Percentiles rank a stretch among this genome's conserved stretches.
These are phyloP conservation scores for Rauvolfia tetraphylla DNA, from an alignment of 257 asterid genomes.

Conservation along the genomic window DNA sequence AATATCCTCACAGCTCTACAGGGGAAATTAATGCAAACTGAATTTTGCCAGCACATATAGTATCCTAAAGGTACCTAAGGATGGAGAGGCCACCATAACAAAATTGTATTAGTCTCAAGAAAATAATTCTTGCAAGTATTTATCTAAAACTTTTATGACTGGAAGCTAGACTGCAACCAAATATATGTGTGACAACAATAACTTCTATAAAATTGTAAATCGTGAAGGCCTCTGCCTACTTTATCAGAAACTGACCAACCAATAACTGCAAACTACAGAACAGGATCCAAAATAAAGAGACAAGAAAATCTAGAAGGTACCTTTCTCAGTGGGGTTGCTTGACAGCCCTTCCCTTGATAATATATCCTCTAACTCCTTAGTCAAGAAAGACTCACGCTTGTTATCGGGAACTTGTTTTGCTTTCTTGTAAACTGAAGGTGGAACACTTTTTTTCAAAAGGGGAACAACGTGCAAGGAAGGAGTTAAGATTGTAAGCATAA, in stretches of 20 bases:
- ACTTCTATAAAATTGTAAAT: too few species aligned
- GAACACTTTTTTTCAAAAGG: constrained; percentile 41
- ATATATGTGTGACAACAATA: too few species aligned
- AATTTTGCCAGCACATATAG: neutral
- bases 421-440: constrained; percentile 78
- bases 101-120: neutral
- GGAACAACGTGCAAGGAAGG: neutral
- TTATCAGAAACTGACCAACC: neutral
- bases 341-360: constrained; percentile 89
- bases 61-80: too few species aligned
- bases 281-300: neutral
- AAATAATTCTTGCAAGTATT: neutral
- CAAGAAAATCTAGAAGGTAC: constrained; percentile 29
- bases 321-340: constrained; percentile 79
- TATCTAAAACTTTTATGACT: neutral
- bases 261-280: neutral
- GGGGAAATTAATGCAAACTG: too few species aligned
- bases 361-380: constrained; percentile 74
- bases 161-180: neutral
- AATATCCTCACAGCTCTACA: too few species aligned
- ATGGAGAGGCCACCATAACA: neutral
- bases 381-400: constrained; percentile 68
- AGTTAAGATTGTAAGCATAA: constrained; percentile 8
- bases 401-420: constrained; percentile 77
- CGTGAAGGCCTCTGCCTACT: neutral